Base-by-base conservation (phyloP, 202 grass and related monocot species). In the Panicum virgatum region DNA sequence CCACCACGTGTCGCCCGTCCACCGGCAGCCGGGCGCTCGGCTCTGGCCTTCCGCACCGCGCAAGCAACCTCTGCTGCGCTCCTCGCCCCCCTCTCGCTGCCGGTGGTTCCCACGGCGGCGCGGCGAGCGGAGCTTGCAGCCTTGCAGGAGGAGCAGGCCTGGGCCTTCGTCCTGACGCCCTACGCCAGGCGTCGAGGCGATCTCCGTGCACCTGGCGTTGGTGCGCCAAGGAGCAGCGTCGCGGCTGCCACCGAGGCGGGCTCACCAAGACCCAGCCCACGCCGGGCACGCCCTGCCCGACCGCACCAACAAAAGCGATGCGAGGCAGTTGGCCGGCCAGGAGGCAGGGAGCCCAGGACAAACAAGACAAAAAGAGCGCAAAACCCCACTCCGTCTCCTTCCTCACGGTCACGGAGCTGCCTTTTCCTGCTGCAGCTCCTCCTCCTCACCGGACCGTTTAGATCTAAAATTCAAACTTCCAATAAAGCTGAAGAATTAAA, bases 381-480 rank as follows among this genome's bases (percentile, higher is more conserved):
- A 79, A 79, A 36, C 44, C 76, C 76, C 61, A 15, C 23, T 14
- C 27, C 26, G 9, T 19, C 46, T 47, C 74, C 74, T 62, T 62
- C 74, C 42, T 12, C 75, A 4, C 38, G 39, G 62, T 11, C 73
- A 6, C 40, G 42, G 63, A 63, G 42, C 27, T 48, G n/a, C 23
- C 3, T 47, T 13, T 10, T 32, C 4, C n/a, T 59, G 11, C 14
- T 29, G 3, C n/a, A n/a, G n/a, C n/a, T n/a, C n/a, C 12, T 10
- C 72, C 12, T 54, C 53, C 10, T 7, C 54, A 22, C 43, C 18
- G 5, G 27, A 15, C 40, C n/a, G n/a, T n/a, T n/a, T n/a, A n/a
- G n/a, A n/a, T n/a, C n/a, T n/a, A n/a, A n/a, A n/a, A n/a, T n/a
- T n/a, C n/a, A n/a, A n/a, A n/a, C n/a, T n/a, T n/a, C n/a, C n/a